Evolutionary conservation across 805 yeast genomes (phyloP).

Genomic region (Zygoascus ofunaensis): DNA sequence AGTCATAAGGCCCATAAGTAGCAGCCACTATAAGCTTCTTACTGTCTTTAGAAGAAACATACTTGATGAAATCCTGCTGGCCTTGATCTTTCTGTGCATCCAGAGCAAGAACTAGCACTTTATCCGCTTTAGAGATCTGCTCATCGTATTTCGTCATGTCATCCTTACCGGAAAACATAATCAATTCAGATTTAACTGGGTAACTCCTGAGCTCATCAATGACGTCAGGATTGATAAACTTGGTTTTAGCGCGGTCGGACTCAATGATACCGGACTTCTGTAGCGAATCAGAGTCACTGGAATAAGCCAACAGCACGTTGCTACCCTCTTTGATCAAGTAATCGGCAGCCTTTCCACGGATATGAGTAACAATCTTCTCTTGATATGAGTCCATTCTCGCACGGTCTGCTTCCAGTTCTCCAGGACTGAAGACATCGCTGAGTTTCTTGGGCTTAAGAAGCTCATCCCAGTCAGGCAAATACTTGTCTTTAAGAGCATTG

Average conservation of each 20-base stretch:
- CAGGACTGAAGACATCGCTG: conserved; percentile 27
- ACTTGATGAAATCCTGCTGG: conserved; percentile 50
- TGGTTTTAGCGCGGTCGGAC: not conserved
- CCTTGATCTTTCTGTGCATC: conserved; percentile 47
- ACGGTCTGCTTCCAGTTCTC: not conserved
- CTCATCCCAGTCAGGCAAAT: conserved; percentile 38
- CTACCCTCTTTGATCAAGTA: conserved; percentile 27
- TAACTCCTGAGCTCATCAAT: conserved; percentile 31
- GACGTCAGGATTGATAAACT: conserved; percentile 30
- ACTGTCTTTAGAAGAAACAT: conserved; percentile 36
- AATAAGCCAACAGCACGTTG: conserved; percentile 20
- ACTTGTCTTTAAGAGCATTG: conserved; percentile 33
- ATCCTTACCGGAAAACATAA: conserved; percentile 41
- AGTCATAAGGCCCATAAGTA: conserved; percentile 51
- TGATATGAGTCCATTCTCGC: conserved; percentile 30
- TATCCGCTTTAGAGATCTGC: conserved; percentile 39
- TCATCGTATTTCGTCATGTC: conserved; percentile 43
- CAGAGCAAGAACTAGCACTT: conserved; percentile 34
- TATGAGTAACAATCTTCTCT: conserved; percentile 40
- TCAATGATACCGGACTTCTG: not conserved
- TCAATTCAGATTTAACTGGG: conserved; percentile 39
- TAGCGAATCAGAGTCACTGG: conserved; percentile 6
- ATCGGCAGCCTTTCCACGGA: conserved; percentile 34
- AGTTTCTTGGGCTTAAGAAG: conserved; percentile 34
- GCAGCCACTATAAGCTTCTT: conserved; percentile 48